phyloP scores from a whole-genome alignment of 345 rosid species.

The Lenwebbia sp. region DNA sequence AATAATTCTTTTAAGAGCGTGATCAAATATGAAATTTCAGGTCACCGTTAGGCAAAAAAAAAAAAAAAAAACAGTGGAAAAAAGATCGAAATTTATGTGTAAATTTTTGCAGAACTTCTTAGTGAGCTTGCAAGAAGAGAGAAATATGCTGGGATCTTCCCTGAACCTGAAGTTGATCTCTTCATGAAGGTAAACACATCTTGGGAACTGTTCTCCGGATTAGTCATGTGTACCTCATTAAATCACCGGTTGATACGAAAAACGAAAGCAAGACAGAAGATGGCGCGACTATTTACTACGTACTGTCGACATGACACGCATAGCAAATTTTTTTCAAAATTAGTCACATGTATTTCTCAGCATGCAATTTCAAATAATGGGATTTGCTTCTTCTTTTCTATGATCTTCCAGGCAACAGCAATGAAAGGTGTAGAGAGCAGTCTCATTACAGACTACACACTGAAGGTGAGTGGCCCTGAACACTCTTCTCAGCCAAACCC shows the following conservation, averaged over 20 bases:
- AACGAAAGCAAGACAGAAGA: not conserved
- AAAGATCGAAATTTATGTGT: not conserved
- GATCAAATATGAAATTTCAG: too few species aligned
- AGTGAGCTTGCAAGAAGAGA: slow-evolving; percentile 78
- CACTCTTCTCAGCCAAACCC: not conserved
- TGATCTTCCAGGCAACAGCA: slow-evolving; percentile 55
- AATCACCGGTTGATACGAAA: not conserved
- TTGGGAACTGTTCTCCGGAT: not conserved
- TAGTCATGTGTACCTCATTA: not conserved
- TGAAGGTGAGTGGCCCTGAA: slow-evolving; percentile 35
- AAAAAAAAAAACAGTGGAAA: not conserved
- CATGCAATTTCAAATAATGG: not conserved
- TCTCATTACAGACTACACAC: slow-evolving; percentile 80
- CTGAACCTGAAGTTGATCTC: slow-evolving; percentile 78
- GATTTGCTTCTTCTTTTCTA: not conserved
- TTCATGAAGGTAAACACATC: slow-evolving; percentile 66
- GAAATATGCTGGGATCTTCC: slow-evolving; percentile 57
- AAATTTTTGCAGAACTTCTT: slow-evolving; percentile 36
- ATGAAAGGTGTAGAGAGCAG: slow-evolving; percentile 62
- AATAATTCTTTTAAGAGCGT: not conserved
- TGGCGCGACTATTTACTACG: not conserved
- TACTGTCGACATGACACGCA: not conserved
- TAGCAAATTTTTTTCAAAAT: not conserved
- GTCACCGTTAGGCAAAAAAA: not conserved
- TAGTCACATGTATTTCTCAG: not conserved